A percentile compares a stretch with the other conserved stretches of the same genome.
Evolutionary conservation across 1,284 basidiomycete genomes (phyloP).

Genomic region (Ustilago sp.): DNA sequence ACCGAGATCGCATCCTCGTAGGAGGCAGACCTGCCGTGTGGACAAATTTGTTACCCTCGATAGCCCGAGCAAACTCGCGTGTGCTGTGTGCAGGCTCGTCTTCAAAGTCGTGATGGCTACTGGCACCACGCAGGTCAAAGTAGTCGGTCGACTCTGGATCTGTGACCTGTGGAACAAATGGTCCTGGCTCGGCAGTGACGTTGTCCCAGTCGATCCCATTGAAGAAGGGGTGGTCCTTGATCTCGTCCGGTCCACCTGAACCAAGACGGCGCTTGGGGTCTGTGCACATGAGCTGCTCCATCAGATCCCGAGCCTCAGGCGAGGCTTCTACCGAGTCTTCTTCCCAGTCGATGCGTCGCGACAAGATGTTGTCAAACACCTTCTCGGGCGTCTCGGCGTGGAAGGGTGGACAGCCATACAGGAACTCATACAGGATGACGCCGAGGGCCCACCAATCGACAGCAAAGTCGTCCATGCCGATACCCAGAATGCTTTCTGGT

Average conservation of each 20-base stretch:
- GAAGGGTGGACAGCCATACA: constrained; percentile 97
- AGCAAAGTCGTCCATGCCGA: constrained; percentile 92
- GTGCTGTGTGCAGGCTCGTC: constrained; percentile 74
- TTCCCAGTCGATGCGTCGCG: constrained; percentile 95
- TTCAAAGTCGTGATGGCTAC: constrained; percentile 87
- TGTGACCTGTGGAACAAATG: constrained; percentile 93
- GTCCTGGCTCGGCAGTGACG: constrained; percentile 86
- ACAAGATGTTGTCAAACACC: constrained; percentile 98
- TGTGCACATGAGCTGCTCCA: constrained; percentile 85
- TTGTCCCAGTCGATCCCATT: constrained; percentile 91
- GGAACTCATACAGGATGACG: constrained; percentile 97
- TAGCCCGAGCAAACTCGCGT: constrained; percentile 53
- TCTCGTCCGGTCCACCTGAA: constrained; percentile 87
- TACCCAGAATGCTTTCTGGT: constrained; percentile 93
- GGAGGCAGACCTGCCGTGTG: constrained; percentile 70
- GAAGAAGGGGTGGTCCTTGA: constrained; percentile 92
- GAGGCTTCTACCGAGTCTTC: constrained; percentile 91
- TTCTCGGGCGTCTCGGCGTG: constrained; percentile 95
- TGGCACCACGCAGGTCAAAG: constrained; percentile 94
- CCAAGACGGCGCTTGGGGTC: constrained; percentile 86
- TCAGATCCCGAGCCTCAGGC: constrained; percentile 88
- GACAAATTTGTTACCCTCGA: constrained; percentile 54
- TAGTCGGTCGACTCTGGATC: constrained; percentile 99
- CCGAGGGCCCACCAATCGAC: constrained; percentile 99
- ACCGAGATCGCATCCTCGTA: constrained; percentile 38